phyloP scores from a whole-genome alignment of 2,329 filamentous ascomycete genomes.

The Gnomoniopsis smithogilvyi region DNA sequence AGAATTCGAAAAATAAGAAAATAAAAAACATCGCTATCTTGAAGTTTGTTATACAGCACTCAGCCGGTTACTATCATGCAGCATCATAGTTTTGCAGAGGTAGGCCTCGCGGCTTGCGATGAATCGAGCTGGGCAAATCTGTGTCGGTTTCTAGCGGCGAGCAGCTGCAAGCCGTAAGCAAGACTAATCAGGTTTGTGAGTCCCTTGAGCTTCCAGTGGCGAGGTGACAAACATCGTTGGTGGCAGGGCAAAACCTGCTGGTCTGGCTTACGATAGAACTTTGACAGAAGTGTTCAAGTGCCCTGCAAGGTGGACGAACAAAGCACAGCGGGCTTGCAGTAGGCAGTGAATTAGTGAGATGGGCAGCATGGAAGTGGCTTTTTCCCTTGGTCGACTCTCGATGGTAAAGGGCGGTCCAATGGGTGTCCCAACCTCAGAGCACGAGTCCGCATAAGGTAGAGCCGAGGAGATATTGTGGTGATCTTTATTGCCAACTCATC shows the following conservation, averaged over 20 bases:
- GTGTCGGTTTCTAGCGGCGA: no score
- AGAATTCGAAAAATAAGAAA: no score
- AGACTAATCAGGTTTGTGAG: slow-evolving; percentile 4
- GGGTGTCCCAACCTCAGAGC: no score
- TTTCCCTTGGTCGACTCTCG: background rate
- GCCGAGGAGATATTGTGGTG: background rate
- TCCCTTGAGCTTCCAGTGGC: background rate
- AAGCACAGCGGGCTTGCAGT: background rate
- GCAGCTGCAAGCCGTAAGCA: background rate
- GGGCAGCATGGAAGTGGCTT: background rate
- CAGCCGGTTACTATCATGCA: no score
- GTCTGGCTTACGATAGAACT: background rate
- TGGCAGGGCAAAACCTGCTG: slow-evolving; percentile 13
- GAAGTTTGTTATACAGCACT: no score
- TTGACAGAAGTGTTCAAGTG: background rate
- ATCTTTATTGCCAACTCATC: slow-evolving; percentile 14
- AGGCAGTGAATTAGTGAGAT: background rate
- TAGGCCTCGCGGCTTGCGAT: no score
- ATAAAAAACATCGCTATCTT: no score
- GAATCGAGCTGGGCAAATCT: no score
- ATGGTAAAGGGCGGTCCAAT: background rate
- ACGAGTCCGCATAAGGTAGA: background rate
- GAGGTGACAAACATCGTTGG: background rate
- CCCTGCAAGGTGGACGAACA: background rate
- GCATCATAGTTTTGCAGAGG: no score